A percentile compares a stretch with the other conserved stretches of the same genome.
Evolutionary conservation across 352 stramenopile genomes (phyloP).

Genomic region (Pythium dissimile): DNA sequence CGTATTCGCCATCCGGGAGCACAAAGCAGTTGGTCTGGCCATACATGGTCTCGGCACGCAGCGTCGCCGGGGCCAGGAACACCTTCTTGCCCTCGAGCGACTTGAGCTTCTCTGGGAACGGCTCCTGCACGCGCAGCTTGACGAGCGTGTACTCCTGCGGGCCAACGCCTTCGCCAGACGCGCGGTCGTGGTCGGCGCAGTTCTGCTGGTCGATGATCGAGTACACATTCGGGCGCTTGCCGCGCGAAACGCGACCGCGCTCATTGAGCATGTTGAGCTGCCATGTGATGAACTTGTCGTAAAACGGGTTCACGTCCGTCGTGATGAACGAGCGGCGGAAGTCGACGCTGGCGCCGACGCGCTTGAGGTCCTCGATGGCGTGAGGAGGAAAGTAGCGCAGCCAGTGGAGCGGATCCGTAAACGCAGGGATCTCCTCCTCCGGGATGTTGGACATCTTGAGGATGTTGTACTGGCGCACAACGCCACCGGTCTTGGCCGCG

Average conservation of each 20-base stretch:
- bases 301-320: constrained; percentile 99
- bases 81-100: constrained; percentile 88
- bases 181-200: constrained; percentile 99
- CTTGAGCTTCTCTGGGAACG: constrained; percentile 72
- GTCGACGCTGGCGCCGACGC: constrained; percentile 96
- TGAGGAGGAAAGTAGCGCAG: constrained; percentile 98
- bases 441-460: constrained; percentile 92
- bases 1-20: constrained; percentile 98
- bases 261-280: constrained; percentile 98
- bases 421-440: constrained; percentile 95
- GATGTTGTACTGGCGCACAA: constrained; percentile 98
- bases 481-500: constrained; percentile 96
- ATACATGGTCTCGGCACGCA: constrained; percentile 99
- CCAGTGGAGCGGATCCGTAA: constrained; percentile 98
- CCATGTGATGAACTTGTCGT: constrained; percentile 99
- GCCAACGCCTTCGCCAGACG: constrained; percentile 96
- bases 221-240: constrained; percentile 98
- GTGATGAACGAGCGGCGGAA: constrained; percentile 99
- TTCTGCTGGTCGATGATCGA: constrained; percentile 98
- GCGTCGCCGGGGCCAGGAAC: constrained; percentile 97
- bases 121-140: constrained; percentile 93
- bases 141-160: constrained; percentile 99
- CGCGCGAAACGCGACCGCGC: constrained; percentile 84
- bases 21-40: constrained; percentile 99
- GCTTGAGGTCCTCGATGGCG: constrained; percentile 95